A percentile compares a stretch with the other conserved stretches of the same genome.
These are phyloP conservation scores for Hibiscus syriacus DNA, from an alignment of 345 rosid genomes.

Conservation along the genomic window DNA sequence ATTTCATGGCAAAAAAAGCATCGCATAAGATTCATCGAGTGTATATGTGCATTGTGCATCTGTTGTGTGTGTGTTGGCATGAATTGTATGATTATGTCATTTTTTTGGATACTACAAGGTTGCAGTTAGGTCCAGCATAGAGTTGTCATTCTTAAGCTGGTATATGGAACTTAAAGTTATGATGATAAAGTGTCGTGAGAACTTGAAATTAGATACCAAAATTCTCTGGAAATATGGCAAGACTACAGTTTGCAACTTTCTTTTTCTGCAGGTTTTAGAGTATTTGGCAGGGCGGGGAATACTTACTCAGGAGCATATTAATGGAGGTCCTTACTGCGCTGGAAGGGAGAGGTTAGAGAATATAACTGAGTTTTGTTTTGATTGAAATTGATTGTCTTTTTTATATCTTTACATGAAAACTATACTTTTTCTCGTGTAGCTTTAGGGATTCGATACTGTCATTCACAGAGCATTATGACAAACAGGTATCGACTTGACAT, in stretches of 20 bases:
- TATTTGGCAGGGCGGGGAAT: conserved; percentile 74
- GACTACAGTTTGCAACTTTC: background rate
- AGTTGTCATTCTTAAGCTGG: background rate
- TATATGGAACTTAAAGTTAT: background rate
- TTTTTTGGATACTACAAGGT: background rate
- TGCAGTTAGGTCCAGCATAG: background rate
- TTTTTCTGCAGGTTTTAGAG: conserved; percentile 73
- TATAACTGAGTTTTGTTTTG: background rate
- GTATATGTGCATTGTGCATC: background rate
- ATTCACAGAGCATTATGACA: conserved; percentile 90
- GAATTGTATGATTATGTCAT: background rate
- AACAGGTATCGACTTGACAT: conserved; percentile 40
- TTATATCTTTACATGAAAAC: background rate
- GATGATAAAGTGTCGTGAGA: background rate
- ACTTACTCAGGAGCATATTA: conserved; percentile 68
- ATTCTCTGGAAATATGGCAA: background rate
- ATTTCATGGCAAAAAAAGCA: no score
- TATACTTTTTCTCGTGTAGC: conserved; percentile 46
- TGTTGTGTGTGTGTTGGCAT: background rate
- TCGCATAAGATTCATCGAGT: no score
- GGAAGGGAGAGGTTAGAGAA: conserved; percentile 45
- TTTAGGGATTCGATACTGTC: conserved; percentile 45
- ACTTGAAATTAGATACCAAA: background rate
- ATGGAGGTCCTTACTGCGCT: conserved; percentile 75
- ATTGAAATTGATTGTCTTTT: background rate